Evolutionary conservation across 192 early-diverging fungal species (phyloP), one percentile per base, ranked within the genome.

Genomic region (Backusella sp.): DNA sequence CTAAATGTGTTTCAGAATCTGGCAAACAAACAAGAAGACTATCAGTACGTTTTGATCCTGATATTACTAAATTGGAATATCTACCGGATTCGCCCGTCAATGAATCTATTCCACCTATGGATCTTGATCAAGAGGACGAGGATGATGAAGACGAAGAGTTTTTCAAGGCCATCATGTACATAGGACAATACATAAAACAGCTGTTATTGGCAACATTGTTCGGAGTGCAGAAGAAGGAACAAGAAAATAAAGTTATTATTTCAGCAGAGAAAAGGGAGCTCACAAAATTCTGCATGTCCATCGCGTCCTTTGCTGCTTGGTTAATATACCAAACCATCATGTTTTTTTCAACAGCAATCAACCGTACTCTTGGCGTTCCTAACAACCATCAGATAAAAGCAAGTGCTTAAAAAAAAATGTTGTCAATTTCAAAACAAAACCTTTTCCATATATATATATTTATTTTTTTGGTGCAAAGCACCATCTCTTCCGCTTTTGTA

Each of bases 21-120:
- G 70, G 70, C 14, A 71, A 71, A 49, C 70, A 44, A 71, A 71
- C 36, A 62, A 11, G 12, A 28, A 23, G 21, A 62, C 23, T 62
- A 62, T 74, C 73, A 23, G 77, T 79, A 21, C 72, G 73, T 36
- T 79, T 79, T 46, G 70, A 74, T 39, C 77, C 77, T 37, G 39
- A 73, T 44, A 70, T 79, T 53, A 37, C 30, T 11, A 44, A 73
- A 52, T 15, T 79, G 26, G 65, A 74, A 62, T 79, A 79, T 42
- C 15, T 79, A 41, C 77, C 77, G 19, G 77, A 79, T 37, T 72
- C 77, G n/a, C 77, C 77, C 44, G 44, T 71, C 1, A 71, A 71
- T 12, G 42, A 71, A 19, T 49, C 70, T n/a, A 41, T 71, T 19
- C 28, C 39, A 17, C 12, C 15, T 26, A 9, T 71, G 6, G 36